These are phyloP conservation scores for Solanum sejunctum DNA, from an alignment of 257 asterid genomes.

Conservation along the genomic window DNA sequence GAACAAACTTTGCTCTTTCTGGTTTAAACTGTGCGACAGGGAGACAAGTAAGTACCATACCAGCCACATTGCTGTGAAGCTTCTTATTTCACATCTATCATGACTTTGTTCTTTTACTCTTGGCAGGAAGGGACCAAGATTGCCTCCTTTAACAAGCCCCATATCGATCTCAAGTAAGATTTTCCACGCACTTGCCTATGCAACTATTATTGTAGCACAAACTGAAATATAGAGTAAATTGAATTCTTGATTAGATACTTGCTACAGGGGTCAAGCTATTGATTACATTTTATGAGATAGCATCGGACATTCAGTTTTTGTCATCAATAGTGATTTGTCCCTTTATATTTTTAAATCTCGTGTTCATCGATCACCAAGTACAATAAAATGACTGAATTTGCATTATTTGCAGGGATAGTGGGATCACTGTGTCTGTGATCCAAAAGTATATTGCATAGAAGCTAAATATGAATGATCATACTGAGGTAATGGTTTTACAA, in stretches of 20 bases:
- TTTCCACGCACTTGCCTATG: background rate
- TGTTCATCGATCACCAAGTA: background rate
- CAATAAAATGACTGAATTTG: background rate
- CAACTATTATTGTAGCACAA: background rate
- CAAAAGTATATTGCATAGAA: background rate
- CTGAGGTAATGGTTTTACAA: no score
- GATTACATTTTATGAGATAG: no score
- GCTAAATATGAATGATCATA: background rate
- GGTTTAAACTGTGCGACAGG: background rate
- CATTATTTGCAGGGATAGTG: background rate
- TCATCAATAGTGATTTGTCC: background rate
- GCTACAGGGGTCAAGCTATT: no score
- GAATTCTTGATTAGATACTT: no score
- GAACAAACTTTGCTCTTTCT: background rate
- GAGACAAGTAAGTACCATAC: background rate
- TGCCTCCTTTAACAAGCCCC: background rate
- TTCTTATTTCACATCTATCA: background rate
- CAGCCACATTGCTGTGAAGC: background rate
- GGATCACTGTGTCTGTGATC: background rate
- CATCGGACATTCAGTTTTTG: no score
- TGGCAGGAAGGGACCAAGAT: background rate
- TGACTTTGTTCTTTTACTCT: background rate
- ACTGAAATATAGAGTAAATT: no score
- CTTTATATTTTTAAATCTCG: background rate
- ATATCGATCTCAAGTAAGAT: background rate